Evolutionary conservation across 2,329 filamentous ascomycete species (phyloP), one percentile per base, ranked within the genome.

Genomic region (Phoma herbarum): DNA sequence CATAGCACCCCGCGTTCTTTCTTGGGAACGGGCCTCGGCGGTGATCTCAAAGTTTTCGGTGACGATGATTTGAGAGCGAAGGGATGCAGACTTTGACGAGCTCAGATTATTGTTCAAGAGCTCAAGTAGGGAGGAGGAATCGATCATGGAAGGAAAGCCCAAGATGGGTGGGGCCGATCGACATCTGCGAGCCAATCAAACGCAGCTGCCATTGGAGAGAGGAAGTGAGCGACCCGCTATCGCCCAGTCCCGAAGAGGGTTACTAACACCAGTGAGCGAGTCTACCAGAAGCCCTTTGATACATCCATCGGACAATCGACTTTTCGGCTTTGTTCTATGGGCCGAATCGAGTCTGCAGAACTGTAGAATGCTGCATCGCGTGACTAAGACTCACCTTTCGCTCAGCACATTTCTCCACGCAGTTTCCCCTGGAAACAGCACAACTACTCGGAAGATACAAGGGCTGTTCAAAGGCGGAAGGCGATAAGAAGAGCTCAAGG

Each of bases 1-100:
- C 54, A 22, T 25, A 14, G 12, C 12, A 47, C 42, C 48, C 54
- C 43, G 29, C 52, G 47, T 28, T 31, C 33, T 43, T 41, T 12
- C 25, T 18, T 33, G 23, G 10, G 20, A 23, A 22, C 14, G 12
- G 14, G 11, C 28, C 25, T 47, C 23, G 26, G 43, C 43, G n/a
- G 2, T 23, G 20, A 14, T 22, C 16, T 43, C 22, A 2, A 26
- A 43, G 8, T 26, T 43, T 43, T 18, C 23, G 41, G 22, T 7
- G 41, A 26, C 14, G 14, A 9, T 2, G 23, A 26, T n/a, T n/a
- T 14, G 14, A n/a, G 16, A n/a, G 14, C 14, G 22, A n/a, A 4
- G 12, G 9, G 23, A 26, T 43, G 6, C 4, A 16, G 22, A n/a
- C 26, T 23, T n/a, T 14, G 41, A 18, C 12, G 41, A 26, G 23